Evolutionary conservation across 208 protist genomes (phyloP).

Genomic region (Crithidia acanthocephali): DNA sequence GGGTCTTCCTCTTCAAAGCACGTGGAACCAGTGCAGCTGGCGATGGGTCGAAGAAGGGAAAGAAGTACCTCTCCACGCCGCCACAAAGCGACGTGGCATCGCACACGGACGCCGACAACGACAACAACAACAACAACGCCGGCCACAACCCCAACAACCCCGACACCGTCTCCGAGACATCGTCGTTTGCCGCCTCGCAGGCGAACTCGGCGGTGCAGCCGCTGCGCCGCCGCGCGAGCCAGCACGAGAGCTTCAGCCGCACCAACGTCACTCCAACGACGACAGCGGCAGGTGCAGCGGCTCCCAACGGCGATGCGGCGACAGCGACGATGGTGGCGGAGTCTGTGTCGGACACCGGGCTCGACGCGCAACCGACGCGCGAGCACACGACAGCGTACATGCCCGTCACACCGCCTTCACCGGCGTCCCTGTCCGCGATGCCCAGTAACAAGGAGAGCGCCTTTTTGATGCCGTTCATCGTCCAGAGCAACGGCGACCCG

Average conservation of each 20-base stretch:
- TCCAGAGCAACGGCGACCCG: neutral
- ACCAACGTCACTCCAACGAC: neutral
- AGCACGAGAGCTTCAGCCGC: neutral
- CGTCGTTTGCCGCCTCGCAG: neutral
- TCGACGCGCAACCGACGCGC: neutral
- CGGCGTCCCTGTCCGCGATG: neutral
- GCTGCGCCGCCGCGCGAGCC: neutral
- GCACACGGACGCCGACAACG: neutral
- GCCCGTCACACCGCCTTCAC: neutral
- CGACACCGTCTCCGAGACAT: slow-evolving; percentile 6
- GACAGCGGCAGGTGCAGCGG: neutral
- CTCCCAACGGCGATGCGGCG: neutral
- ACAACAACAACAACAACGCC: no score
- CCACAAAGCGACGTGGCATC: slow-evolving; percentile 8
- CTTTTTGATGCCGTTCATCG: neutral
- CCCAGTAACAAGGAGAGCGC: neutral
- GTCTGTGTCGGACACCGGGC: slow-evolving; percentile 10
- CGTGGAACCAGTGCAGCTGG: neutral
- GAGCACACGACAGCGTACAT: slow-evolving; percentile 1
- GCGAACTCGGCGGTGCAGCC: slow-evolving; percentile 5
- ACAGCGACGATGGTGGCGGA: slow-evolving; percentile 5
- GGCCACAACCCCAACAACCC: neutral
- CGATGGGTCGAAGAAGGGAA: slow-evolving; percentile 4
- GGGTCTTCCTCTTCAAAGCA: slow-evolving; percentile 21
- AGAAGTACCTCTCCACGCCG: slow-evolving; percentile 28